Base-by-base conservation (phyloP, 1,139 yeast species). In the Kodamaea anthophila region DNA sequence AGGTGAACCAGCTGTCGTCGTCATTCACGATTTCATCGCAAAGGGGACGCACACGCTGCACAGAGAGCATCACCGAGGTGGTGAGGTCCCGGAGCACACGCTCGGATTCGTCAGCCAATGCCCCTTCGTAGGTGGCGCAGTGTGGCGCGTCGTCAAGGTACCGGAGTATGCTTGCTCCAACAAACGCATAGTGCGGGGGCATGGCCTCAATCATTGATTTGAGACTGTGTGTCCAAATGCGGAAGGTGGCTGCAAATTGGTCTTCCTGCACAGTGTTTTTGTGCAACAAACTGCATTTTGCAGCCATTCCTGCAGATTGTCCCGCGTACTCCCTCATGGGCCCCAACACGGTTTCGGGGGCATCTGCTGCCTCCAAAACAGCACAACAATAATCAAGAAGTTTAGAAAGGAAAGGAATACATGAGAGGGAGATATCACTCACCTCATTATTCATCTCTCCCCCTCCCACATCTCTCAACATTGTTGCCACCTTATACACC, bases 1-100 rank as follows among this genome's bases (percentile, higher is more conserved):
- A 36, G 8, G 62, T 51, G 23, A 83, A 62, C 94, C 94, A 83
- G n/a, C 64, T 60, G 38, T 79, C 83, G 24, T 69, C 74, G 8
- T 73, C 83, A 27, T 61, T 72, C 2, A 53, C 43, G 3, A 74
- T 44, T 8, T 51, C 46, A 8, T 48, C 57, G 1, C 42, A 43
- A 27, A 25, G 50, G 9, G 20, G 60, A 9, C 74, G 47, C 2
- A 57, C 49, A 37, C 73, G 71, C 55, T 87, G 96, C 40, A 82
- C 70, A 1, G 81, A 67, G 24, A 87, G 65, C 34, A 87, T 57
- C 18, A 85, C 67, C 3, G 81, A 67, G 18, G 73, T 72, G n/a
- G 78, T 65, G 5, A 83, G 48, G 11, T 65, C 64, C 36, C 81
- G 63, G 37, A 76, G 62, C 2, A 55, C 44, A 5, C 36, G 31